These are phyloP conservation scores for Scleroderma bovista DNA, from an alignment of 768 basidiomycete genomes.

Conservation along the genomic window DNA sequence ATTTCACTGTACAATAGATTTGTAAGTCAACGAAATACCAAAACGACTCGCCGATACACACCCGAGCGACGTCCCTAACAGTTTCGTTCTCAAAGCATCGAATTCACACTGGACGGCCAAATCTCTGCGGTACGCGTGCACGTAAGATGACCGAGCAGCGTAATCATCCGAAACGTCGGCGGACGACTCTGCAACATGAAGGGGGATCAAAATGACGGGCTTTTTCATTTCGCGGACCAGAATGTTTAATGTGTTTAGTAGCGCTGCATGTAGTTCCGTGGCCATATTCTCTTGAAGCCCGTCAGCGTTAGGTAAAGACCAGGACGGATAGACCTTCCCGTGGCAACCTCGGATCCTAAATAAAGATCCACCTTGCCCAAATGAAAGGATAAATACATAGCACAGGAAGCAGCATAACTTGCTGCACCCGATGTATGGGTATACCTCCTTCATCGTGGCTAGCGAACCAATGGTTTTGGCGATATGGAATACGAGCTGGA, in stretches of 20 bases:
- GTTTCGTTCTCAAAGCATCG: neutral
- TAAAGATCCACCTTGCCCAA: neutral
- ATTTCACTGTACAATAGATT: no score
- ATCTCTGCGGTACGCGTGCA: neutral
- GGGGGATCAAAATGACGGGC: neutral
- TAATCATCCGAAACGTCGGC: neutral
- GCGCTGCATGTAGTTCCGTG: neutral
- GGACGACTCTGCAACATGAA: neutral
- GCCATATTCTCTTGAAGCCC: neutral
- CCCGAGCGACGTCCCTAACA: neutral
- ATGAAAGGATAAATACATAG: neutral
- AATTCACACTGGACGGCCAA: neutral
- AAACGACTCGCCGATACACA: no score
- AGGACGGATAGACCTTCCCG: neutral
- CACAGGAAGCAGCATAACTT: conserved; percentile 1
- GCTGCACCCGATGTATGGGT: conserved; percentile 3
- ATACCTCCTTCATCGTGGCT: neutral
- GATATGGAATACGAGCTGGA: conserved; percentile 1
- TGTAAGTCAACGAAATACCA: no score
- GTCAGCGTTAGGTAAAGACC: neutral
- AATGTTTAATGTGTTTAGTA: neutral
- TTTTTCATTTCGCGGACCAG: neutral
- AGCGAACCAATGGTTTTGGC: neutral
- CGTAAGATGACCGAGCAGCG: neutral
- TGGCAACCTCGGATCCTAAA: neutral